These are phyloP conservation scores for Mortierella sp. DNA, from an alignment of 371 early-diverging fungal species.

Conservation along the genomic window DNA sequence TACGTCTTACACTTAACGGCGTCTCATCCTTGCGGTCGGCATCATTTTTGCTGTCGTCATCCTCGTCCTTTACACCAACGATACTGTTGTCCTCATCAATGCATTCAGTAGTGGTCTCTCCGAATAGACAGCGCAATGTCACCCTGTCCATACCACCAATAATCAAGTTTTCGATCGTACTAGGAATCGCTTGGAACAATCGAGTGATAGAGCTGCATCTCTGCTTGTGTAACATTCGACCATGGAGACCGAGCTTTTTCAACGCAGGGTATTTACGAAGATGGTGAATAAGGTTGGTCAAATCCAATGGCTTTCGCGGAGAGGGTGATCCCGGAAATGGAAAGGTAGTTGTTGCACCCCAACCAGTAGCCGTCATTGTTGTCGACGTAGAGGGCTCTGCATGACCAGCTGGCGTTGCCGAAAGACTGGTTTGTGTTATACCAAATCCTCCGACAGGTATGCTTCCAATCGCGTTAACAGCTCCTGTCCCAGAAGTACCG, in stretches of 20 bases:
- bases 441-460: too few species aligned
- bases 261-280: neutral
- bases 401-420: too few species aligned
- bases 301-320: neutral
- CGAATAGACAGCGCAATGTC: neutral
- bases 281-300: neutral
- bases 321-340: neutral
- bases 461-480: too few species aligned
- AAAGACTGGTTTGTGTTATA: too few species aligned
- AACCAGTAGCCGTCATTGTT: too few species aligned
- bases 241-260: neutral
- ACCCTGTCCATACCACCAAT: neutral
- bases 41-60: neutral
- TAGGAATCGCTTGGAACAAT: neutral
- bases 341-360: too few species aligned
- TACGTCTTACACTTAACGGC: neutral
- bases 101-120: neutral
- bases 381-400: too few species aligned
- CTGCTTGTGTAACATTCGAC: neutral
- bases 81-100: neutral
- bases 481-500: too few species aligned
- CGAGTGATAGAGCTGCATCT: neutral
- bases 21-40: neutral
- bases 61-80: too few species aligned
- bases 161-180: neutral